phyloP scores from a whole-genome alignment of 495 filamentous ascomycete genomes.

The Glarea lozoyensis region DNA sequence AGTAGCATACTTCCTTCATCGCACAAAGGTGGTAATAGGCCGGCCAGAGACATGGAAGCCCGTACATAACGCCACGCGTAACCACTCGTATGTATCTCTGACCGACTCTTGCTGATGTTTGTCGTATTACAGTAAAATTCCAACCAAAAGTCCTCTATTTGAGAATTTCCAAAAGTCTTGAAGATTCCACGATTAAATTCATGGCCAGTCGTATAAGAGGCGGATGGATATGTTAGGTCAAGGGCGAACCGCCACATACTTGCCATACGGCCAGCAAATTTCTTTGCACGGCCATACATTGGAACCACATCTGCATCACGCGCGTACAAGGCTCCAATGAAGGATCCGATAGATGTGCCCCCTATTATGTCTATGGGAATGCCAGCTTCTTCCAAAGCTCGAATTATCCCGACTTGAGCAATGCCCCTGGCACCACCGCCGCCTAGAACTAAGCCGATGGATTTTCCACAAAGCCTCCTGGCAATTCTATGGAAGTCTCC shows the following conservation, averaged over 20 bases:
- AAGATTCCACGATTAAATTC: slow-evolving; percentile 99
- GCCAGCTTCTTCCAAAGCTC: slow-evolving; percentile 90
- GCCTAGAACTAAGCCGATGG: slow-evolving; percentile 87
- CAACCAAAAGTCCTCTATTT: slow-evolving; percentile 98
- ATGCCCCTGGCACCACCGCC: slow-evolving; percentile 91
- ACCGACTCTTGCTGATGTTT: slow-evolving; percentile 84
- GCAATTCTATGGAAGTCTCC: slow-evolving; percentile 94
- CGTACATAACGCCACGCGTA: slow-evolving; percentile 96
- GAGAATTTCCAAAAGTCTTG: slow-evolving; percentile 91
- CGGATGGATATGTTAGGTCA: slow-evolving; percentile 89
- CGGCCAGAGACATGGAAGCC: slow-evolving; percentile 92
- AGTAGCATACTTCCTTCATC: slow-evolving; percentile 95
- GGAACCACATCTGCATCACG: slow-evolving; percentile 94
- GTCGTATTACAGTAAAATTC: slow-evolving; percentile 99
- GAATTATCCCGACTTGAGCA: slow-evolving; percentile 84
- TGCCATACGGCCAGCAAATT: slow-evolving; percentile 93
- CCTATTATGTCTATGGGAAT: slow-evolving; percentile 95
- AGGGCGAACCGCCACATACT: slow-evolving; percentile 96
- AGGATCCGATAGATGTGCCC: slow-evolving; percentile 95
- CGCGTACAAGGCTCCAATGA: slow-evolving; percentile 92
- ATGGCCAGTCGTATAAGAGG: slow-evolving; percentile 94
- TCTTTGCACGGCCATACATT: slow-evolving; percentile 93
- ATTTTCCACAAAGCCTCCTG: slow-evolving; percentile 84
- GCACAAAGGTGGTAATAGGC: slow-evolving; percentile 85
- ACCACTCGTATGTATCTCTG: slow-evolving; percentile 86